Evolutionary conservation across 2,329 filamentous ascomycete genomes (phyloP), one percentile per base, ranked within the genome.

Genomic region (Lasiodiplodia gonubiensis): DNA sequence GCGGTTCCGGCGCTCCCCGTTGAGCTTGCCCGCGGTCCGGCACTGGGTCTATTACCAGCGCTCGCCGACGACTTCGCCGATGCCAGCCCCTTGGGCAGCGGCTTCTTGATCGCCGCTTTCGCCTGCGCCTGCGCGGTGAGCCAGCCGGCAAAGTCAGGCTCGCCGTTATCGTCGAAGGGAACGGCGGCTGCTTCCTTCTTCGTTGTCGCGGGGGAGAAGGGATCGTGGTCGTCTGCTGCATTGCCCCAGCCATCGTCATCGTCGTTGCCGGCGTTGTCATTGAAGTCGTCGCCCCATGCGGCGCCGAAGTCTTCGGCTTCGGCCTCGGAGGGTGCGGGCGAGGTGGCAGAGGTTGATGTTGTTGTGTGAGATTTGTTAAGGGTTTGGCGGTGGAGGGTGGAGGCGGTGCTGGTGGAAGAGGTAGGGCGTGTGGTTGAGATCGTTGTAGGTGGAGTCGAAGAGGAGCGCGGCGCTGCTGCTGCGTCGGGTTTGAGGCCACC

Each of bases 111-210:
- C 64, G 60, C 51, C 5, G 18, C 30, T 74, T 96, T 97, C 70
- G 91, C 87, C 70, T 90, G 86, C 6, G 91, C 88, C 76, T 97
- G 93, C 14, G 94, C 93, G 14, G 92, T 93, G 25, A 98, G 80
- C 94, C 95, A 98, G 5, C 93, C 94, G 5, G 93, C 94, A 79
- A 99, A 98, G 78, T 98, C 95, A 0, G 94, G 94, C 77, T 99
- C 94, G 2, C 90, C 89, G 30, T 91, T 89, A 72, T 97, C 93
- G 68, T 94, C 92, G 70, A 91, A 94, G 0, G 90, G 85, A 7
- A 74, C 85, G 7, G 77, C 64, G 60, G 76, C 74, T 5, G 68
- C 64, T 21, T 76, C 68, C 65, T 23, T 76, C 72, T 12, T 21
- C 10, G 72, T 67, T 14, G 72, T 70, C 37, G 79, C 76, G 70